Evolutionary conservation across 805 yeast genomes (phyloP).

Genomic region (Candida koratica): DNA sequence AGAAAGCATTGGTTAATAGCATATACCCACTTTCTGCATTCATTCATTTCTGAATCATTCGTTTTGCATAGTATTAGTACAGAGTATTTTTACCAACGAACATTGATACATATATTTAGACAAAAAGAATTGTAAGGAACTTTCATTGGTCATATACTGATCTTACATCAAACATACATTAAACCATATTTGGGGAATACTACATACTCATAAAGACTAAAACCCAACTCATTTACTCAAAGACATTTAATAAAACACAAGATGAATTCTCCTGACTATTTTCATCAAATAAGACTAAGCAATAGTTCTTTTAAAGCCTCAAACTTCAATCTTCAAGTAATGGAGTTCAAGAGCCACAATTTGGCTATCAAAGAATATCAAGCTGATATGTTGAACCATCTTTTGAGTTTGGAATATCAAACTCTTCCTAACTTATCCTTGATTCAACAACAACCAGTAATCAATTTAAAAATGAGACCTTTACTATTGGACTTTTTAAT

Average conservation of each 20-base stretch:
- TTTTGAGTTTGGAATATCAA: constrained; percentile 25
- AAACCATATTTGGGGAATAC: too few relatives aligned
- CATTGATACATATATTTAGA: neutral
- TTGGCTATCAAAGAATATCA: constrained; percentile 43
- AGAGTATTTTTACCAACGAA: neutral
- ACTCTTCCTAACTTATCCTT: constrained; percentile 31
- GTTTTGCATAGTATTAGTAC: constrained; percentile 4
- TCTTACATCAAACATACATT: constrained; percentile 1
- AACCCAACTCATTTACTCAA: constrained; percentile 2
- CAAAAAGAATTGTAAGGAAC: neutral
- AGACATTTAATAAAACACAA: too few relatives aligned
- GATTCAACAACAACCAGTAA: constrained; percentile 45
- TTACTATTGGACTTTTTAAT: constrained; percentile 40
- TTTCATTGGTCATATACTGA: too few relatives aligned
- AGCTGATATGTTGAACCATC: constrained; percentile 37
- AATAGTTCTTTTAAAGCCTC: constrained; percentile 35
- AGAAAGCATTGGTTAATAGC: constrained; percentile 1
- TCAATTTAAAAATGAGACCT: constrained; percentile 43
- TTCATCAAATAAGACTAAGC: constrained; percentile 30
- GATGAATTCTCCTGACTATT: constrained; percentile 28
- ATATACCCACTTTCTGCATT: constrained; percentile 9
- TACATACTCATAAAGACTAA: neutral
- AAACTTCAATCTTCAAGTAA: constrained; percentile 38
- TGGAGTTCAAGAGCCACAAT: constrained; percentile 48
- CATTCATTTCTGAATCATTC: constrained; percentile 12